Percentiles rank a stretch among this genome's conserved stretches.
phyloP scores from a whole-genome alignment of 495 filamentous ascomycete species.

The Rusavskia elegans region DNA sequence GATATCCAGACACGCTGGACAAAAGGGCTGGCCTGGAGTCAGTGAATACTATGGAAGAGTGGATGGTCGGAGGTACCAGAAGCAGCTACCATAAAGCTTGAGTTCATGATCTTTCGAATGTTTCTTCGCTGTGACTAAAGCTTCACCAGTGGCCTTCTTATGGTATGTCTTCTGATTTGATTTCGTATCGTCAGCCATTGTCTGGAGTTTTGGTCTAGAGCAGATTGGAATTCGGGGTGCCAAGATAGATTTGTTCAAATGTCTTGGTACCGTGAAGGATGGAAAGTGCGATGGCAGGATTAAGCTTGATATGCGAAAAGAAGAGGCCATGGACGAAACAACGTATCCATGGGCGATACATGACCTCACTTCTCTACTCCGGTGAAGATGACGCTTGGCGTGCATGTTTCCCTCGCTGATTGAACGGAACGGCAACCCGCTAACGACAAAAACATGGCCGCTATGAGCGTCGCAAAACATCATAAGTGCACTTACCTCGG shows the following conservation, averaged over 20 bases:
- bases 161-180: slow-evolving; percentile 56
- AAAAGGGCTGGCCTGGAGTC: slow-evolving; percentile 40
- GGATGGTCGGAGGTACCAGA: slow-evolving; percentile 47
- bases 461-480: background rate
- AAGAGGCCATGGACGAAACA: too few species aligned
- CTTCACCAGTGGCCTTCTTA: slow-evolving; percentile 67
- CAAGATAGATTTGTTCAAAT: background rate
- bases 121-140: slow-evolving; percentile 53
- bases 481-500: slow-evolving; percentile 38
- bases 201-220: background rate
- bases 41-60: slow-evolving; percentile 5
- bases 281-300: background rate
- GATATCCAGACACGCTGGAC: slow-evolving; percentile 94
- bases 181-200: slow-evolving; percentile 28
- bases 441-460: background rate
- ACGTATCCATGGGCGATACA: too few species aligned
- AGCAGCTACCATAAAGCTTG: slow-evolving; percentile 79
- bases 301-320: background rate
- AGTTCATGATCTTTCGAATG: slow-evolving; percentile 56
- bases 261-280: slow-evolving; percentile 2
- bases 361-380: too few species aligned
- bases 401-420: background rate
- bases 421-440: background rate
- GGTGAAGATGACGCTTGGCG: slow-evolving; percentile 2
- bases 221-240: background rate